These are phyloP conservation scores for Cladosporium sp. DNA, from an alignment of 2,329 filamentous ascomycete genomes.

Conservation along the genomic window DNA sequence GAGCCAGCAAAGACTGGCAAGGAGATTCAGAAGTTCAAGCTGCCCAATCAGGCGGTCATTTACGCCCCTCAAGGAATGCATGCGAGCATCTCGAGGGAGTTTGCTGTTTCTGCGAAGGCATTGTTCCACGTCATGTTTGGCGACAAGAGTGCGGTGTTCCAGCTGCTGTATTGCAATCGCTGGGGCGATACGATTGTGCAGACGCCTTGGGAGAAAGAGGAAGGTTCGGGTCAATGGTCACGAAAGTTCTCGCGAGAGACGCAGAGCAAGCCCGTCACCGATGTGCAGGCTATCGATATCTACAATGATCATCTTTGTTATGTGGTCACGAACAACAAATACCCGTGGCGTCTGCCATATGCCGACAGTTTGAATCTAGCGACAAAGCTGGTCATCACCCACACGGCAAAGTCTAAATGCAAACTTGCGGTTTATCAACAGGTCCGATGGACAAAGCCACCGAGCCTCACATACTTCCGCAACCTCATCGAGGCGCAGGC, in stretches of 20 bases:
- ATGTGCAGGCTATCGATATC: slow-evolving; percentile 81
- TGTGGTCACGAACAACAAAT: slow-evolving; percentile 63
- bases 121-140: slow-evolving; percentile 96
- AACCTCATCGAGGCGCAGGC: slow-evolving; percentile 64
- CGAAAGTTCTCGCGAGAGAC: slow-evolving; percentile 65
- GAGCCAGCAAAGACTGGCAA: slow-evolving; percentile 44
- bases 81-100: slow-evolving; percentile 74
- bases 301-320: slow-evolving; percentile 62
- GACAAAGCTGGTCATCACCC: slow-evolving; percentile 90
- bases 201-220: slow-evolving; percentile 75
- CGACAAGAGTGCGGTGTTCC: slow-evolving; percentile 92
- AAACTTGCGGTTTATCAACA: slow-evolving; percentile 86
- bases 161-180: slow-evolving; percentile 82
- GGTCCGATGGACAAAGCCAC: slow-evolving; percentile 74
- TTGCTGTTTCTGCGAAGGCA: slow-evolving; percentile 88
- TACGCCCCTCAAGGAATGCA: slow-evolving; percentile 83
- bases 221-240: slow-evolving; percentile 49
- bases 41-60: slow-evolving; percentile 76
- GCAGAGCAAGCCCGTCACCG: slow-evolving; percentile 55
- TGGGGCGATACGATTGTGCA: slow-evolving; percentile 77
- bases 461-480: slow-evolving; percentile 43
- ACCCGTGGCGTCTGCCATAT: slow-evolving; percentile 82
- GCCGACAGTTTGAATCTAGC: slow-evolving; percentile 76
- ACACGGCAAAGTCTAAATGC: slow-evolving; percentile 86
- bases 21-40: slow-evolving; percentile 70